These are phyloP conservation scores for Hymenoscyphus occultus DNA, from an alignment of 2,329 filamentous ascomycete species.

Conservation along the genomic window DNA sequence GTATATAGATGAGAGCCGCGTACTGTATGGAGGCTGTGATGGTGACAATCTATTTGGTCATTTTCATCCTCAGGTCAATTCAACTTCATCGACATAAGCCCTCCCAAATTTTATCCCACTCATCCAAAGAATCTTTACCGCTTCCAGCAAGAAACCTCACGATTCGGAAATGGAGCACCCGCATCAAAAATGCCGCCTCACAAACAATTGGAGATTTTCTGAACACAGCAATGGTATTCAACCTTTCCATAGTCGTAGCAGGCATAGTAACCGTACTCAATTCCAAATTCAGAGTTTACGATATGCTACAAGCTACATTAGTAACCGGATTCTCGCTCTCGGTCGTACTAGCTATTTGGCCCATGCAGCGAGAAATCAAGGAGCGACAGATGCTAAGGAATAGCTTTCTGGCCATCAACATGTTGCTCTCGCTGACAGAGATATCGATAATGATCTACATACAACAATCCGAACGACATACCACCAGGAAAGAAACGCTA, in stretches of 20 bases:
- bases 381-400: neutral
- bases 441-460: neutral
- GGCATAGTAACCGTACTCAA: neutral
- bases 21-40: neutral
- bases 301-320: neutral
- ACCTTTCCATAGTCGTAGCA: neutral
- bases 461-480: neutral
- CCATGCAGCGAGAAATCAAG: neutral
- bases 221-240: neutral
- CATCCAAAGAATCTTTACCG: neutral
- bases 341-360: neutral
- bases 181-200: neutral
- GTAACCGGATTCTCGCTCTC: neutral
- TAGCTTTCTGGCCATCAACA: neutral
- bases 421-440: neutral
- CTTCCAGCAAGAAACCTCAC: neutral
- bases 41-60: neutral
- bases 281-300: neutral
- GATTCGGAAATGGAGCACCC: neutral
- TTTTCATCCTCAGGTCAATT: neutral
- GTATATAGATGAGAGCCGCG: neutral
- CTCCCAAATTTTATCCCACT: neutral
- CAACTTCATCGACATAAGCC: neutral
- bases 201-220: neutral
- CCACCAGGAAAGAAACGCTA: neutral